These are phyloP conservation scores for Rhizopogon roseolus DNA, from an alignment of 768 basidiomycete species.

Conservation along the genomic window DNA sequence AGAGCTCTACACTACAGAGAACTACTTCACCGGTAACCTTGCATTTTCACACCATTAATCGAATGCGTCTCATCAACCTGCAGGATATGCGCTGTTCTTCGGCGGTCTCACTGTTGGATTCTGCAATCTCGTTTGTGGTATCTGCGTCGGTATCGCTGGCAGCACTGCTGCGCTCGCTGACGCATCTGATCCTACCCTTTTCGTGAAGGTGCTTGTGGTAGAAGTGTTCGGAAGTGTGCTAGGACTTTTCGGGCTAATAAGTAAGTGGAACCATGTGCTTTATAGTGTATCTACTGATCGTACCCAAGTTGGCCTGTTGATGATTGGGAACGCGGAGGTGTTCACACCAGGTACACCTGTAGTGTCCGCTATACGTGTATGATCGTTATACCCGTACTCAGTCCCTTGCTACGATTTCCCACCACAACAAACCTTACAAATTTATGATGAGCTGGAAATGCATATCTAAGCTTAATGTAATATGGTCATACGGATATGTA, in stretches of 20 bases:
- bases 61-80: not conserved
- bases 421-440: no score
- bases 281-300: not conserved
- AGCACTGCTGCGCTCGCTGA: slow-evolving; percentile 94
- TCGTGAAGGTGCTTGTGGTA: slow-evolving; percentile 95
- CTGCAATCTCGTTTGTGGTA: slow-evolving; percentile 92
- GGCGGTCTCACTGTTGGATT: slow-evolving; percentile 91
- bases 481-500: no score
- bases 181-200: slow-evolving; percentile 90
- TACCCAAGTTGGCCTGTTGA: slow-evolving; percentile 71
- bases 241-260: slow-evolving; percentile 90
- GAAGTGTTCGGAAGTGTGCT: slow-evolving; percentile 92
- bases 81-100: slow-evolving; percentile 94
- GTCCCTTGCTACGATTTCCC: no score
- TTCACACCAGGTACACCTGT: slow-evolving; percentile 39
- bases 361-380: not conserved
- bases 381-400: not conserved
- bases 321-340: slow-evolving; percentile 63
- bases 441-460: no score
- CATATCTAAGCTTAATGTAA: no score
- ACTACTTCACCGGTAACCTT: slow-evolving; percentile 82
- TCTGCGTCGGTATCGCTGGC: slow-evolving; percentile 92
- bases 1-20: slow-evolving; percentile 75
- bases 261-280: slow-evolving; percentile 38
- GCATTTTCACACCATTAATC: not conserved